phyloP scores from a whole-genome alignment of 176 grass and related monocot genomes.

The Miscanthus lutarioriparius region DNA sequence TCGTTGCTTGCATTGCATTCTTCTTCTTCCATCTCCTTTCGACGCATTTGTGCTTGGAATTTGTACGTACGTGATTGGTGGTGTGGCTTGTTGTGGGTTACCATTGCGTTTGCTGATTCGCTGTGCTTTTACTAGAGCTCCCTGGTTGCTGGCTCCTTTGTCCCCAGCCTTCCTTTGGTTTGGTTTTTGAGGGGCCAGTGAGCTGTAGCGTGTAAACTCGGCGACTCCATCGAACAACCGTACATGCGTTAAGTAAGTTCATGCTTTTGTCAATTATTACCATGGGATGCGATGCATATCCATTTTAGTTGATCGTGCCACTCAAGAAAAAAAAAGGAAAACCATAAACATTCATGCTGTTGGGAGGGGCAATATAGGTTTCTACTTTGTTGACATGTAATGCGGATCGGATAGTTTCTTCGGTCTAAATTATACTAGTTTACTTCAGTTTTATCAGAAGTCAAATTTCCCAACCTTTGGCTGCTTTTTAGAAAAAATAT shows the following conservation, averaged over 20 bases:
- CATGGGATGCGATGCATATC: not conserved
- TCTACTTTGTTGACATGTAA: too few species aligned
- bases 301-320: not conserved
- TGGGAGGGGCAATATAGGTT: not conserved
- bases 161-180: not conserved
- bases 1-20: not conserved
- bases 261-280: not conserved
- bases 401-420: too few species aligned
- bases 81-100: constrained; percentile 38
- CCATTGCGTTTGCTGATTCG: not conserved
- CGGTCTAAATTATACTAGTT: too few species aligned
- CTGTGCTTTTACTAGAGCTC: not conserved
- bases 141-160: not conserved
- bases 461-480: not conserved
- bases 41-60: constrained; percentile 15
- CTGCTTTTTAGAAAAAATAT: not conserved
- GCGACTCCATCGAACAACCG: not conserved
- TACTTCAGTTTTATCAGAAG: too few species aligned
- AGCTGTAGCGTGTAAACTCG: not conserved
- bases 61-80: constrained; percentile 32
- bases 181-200: not conserved
- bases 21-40: not conserved
- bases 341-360: not conserved
- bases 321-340: not conserved
- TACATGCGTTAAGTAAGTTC: not conserved